A percentile compares a stretch with the other conserved stretches of the same genome.
Evolutionary conservation across 2,329 filamentous ascomycete genomes (phyloP).

Genomic region (Thielaviopsis musarum): DNA sequence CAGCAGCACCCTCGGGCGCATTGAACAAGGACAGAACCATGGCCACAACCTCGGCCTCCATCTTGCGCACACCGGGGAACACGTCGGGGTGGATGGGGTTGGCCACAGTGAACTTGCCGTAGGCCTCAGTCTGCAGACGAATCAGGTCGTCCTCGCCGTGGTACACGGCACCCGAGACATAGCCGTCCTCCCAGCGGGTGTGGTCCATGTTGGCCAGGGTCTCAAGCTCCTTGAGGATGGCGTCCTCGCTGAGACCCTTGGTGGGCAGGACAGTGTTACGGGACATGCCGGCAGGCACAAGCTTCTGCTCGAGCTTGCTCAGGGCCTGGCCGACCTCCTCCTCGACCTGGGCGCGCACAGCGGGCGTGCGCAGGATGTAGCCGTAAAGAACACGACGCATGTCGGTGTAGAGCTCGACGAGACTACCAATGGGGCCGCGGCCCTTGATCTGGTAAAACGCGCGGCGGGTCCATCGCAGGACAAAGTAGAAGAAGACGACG

Average conservation of each 20-base stretch:
- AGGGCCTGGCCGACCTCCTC: constrained; percentile 69
- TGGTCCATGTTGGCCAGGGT: constrained; percentile 75
- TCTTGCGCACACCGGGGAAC: constrained; percentile 94
- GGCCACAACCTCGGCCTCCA: constrained; percentile 94
- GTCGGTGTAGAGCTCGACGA: constrained; percentile 56
- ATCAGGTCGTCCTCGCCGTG: constrained; percentile 75
- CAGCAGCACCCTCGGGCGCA: constrained; percentile 67
- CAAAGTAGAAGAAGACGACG: constrained; percentile 73
- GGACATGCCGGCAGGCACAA: constrained; percentile 57
- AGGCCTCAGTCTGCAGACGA: constrained; percentile 79
- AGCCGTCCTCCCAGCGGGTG: constrained; percentile 91
- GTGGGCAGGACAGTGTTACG: constrained; percentile 64
- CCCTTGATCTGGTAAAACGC: constrained; percentile 73
- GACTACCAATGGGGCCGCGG: constrained; percentile 67
- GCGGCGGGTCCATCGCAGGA: constrained; percentile 68
- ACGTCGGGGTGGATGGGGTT: constrained; percentile 98
- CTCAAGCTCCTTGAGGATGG: constrained; percentile 62
- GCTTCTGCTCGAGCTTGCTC: constrained; percentile 64
- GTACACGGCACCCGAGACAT: constrained; percentile 88
- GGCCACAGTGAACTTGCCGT: constrained; percentile 81
- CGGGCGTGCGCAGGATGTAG: constrained; percentile 70
- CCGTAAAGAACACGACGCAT: constrained; percentile 62
- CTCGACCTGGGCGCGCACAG: constrained; percentile 71
- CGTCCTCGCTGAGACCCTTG: constrained; percentile 67
- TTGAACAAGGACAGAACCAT: constrained; percentile 90